Evolutionary conservation across 495 filamentous ascomycete species (phyloP).

Genomic region (Penicillium ucsense): DNA sequence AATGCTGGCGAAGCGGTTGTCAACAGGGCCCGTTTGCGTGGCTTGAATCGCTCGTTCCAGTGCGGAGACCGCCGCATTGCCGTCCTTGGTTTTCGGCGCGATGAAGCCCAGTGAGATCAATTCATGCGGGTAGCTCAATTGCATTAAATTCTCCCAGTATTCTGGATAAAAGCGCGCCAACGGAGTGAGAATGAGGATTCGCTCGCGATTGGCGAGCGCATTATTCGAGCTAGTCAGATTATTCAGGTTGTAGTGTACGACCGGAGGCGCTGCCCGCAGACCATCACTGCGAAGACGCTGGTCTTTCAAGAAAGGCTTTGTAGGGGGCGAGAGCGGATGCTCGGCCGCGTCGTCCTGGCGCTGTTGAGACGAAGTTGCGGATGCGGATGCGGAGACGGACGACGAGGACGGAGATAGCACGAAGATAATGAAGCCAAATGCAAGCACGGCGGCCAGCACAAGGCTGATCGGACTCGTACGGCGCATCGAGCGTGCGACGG

Average conservation of each 20-base stretch:
- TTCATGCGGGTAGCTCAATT: slow-evolving; percentile 81
- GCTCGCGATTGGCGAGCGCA: slow-evolving; percentile 70
- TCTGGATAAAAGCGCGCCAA: slow-evolving; percentile 84
- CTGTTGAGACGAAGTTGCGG: slow-evolving; percentile 30
- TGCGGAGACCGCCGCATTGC: slow-evolving; percentile 68
- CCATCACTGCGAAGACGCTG: slow-evolving; percentile 45
- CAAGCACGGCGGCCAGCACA: slow-evolving; percentile 48
- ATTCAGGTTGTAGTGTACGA: slow-evolving; percentile 90
- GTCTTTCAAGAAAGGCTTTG: slow-evolving; percentile 68
- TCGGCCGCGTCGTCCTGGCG: slow-evolving; percentile 52
- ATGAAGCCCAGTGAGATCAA: slow-evolving; percentile 95
- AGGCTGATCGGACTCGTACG: slow-evolving; percentile 60
- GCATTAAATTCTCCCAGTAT: slow-evolving; percentile 93
- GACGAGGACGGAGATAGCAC: slow-evolving; percentile 42
- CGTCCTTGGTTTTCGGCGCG: slow-evolving; percentile 80
- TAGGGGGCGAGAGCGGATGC: slow-evolving; percentile 72
- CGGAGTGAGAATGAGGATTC: slow-evolving; percentile 83
- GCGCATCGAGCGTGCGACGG: slow-evolving; percentile 50
- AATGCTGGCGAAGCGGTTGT: slow-evolving; percentile 78
- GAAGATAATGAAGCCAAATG: slow-evolving; percentile 57
- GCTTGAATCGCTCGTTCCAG: slow-evolving; percentile 76
- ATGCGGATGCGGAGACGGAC: slow-evolving; percentile 25
- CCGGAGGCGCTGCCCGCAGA: slow-evolving; percentile 62
- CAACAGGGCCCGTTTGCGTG: slow-evolving; percentile 70
- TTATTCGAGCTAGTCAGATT: slow-evolving; percentile 72